Evolutionary conservation across 768 basidiomycete species (phyloP), one percentile per base, ranked within the genome.

Genomic region (Termitomyces sp.): DNA sequence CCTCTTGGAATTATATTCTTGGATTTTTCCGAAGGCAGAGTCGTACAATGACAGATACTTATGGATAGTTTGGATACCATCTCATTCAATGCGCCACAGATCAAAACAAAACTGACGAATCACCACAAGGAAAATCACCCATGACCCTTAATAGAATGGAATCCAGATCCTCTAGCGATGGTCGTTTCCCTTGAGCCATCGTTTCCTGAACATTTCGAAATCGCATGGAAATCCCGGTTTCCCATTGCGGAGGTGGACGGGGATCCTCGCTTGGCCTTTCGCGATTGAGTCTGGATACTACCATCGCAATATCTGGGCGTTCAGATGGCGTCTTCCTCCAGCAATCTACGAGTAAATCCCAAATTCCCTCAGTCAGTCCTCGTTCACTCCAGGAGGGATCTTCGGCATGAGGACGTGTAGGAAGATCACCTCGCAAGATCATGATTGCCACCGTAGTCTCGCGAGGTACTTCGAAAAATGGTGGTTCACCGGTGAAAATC

Each of bases 401-500:
- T 16, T 58, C 39, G 3, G 63, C 28, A 16, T 33, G 45, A 33
- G 70, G 70, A 4, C 59, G 57, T 5, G 65, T 52, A 18, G 73
- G 70, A 16, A 62, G 59, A 22, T 46, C 45, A 8, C 70, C 70
- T 33, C 40, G 28, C 22, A 58, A 42, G 24, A 72, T 67, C 20
- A 58, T 59, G 32, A 61, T 56, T 51, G 35, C 57, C 15, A 71
- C 67, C 7, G 60, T 61, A 8, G 57, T 48, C 22, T 68, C 69
- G 6, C 60, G 42, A 33, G 7, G 13, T 16, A 68, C 50, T 12
- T 71, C 63, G 35, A 54, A 59, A 50, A 71, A 73, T 9, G 69
- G 68, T 3, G 63, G 12, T 12, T 59, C 54, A 16, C 67, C 67
- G 7, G 72, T 72, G 53, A 71, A 68, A 22, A 73, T 64, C 72